These are phyloP conservation scores for Hemileccinum impolitum DNA, from an alignment of 768 basidiomycete genomes.

Conservation along the genomic window DNA sequence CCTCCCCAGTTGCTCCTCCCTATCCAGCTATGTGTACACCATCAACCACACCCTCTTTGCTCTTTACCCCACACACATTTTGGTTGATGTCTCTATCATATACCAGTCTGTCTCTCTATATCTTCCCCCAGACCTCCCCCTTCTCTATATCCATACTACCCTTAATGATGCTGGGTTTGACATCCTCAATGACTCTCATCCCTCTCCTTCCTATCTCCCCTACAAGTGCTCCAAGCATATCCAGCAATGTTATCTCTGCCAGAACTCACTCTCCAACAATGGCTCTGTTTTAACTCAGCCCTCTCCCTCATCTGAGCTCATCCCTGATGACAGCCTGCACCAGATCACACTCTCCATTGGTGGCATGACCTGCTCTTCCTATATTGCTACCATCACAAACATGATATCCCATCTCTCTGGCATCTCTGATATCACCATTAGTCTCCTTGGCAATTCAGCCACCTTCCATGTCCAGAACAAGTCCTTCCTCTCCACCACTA, in stretches of 20 bases:
- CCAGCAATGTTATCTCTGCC: constrained; percentile 41
- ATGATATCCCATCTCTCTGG: constrained; percentile 49
- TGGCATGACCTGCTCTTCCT: constrained; percentile 79
- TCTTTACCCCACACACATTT: constrained; percentile 37
- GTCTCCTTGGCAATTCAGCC: constrained; percentile 60
- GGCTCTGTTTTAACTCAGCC: background rate
- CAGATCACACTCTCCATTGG: constrained; percentile 52
- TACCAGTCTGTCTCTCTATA: constrained; percentile 43
- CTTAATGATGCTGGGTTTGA: constrained; percentile 50
- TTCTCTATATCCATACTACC: constrained; percentile 31
- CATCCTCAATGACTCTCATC: constrained; percentile 14
- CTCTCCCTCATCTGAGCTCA: background rate
- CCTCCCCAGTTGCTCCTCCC: background rate
- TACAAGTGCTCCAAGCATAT: constrained; percentile 30
- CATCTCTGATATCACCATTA: constrained; percentile 51
- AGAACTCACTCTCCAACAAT: constrained; percentile 1
- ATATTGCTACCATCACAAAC: constrained; percentile 52
- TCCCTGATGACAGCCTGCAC: constrained; percentile 22
- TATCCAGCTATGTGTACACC: constrained; percentile 44
- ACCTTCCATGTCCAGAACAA: constrained; percentile 41
- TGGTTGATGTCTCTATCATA: constrained; percentile 44
- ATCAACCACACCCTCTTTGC: constrained; percentile 39
- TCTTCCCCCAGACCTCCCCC: constrained; percentile 31
- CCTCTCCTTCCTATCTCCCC: constrained; percentile 5
- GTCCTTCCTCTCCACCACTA: constrained; percentile 33